Base-by-base conservation (phyloP, 2,329 filamentous ascomycete genomes). In the Trichoderma aggressivum region DNA sequence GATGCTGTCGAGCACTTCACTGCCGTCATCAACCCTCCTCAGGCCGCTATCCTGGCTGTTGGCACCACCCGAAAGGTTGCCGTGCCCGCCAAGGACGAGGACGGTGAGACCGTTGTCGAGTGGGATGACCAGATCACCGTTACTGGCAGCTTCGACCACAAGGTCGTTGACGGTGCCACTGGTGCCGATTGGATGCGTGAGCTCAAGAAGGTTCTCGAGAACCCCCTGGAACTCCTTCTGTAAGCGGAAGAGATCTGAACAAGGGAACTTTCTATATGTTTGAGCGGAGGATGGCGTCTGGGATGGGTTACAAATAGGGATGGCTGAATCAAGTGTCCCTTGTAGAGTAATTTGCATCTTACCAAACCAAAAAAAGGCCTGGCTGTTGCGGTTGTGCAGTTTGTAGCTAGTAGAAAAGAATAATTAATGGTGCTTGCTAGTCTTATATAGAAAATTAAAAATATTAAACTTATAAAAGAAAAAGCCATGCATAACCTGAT, bases 101-200 rank as follows among this genome's bases (percentile, higher is more conserved):
- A 97, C 74, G 94, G 93, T 72, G 90, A 89, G 58, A 84, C 88
- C 21, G 81, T 83, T 70, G 86, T 97, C 60, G 93, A 93, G 82
- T 99, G 93, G 92, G 96, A 99, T 78, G 96, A 99, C 81, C 94
- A 98, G 87, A 98, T 99, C 79, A 89, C 92, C 73, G 91, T 99
- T 72, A 98, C 94, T 50, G 95, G 87, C 79, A 97, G 93, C 87
- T 99, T 99, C 82, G 96, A 99, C 87, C 96, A 99, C 90, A 97
- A 97, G 89, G 94, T 98, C 64, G 91, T 99, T 14, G 96, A 99
- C 81, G 96, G 96, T 74, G 96, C 94, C 53, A 93, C 98, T 71
- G 97, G 96, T 79, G 96, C 91, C 72, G 96, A 99, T 84, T 99
- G 95, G 90, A 94, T 99, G 84, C 90, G 89, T 83, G 96, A 97